Percentiles rank a stretch among this genome's conserved stretches.
These are phyloP conservation scores for Phytophthora idaei DNA, from an alignment of 352 stramenopile species.

Conservation along the genomic window DNA sequence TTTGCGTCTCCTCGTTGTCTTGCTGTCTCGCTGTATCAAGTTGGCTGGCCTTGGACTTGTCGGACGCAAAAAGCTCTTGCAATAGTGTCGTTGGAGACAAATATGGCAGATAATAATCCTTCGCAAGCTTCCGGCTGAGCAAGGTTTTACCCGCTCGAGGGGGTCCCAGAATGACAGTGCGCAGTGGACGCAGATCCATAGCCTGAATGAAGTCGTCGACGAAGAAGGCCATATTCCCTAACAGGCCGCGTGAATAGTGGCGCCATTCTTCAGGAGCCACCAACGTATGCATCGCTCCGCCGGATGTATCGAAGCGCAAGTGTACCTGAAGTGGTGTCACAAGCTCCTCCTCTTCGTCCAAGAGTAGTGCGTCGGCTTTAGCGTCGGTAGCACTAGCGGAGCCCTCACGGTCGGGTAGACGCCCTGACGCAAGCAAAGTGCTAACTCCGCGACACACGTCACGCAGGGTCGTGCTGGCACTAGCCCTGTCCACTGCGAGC, in stretches of 20 bases:
- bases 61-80: slow-evolving; percentile 43
- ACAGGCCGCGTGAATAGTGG: slow-evolving; percentile 60
- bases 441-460: slow-evolving; percentile 71
- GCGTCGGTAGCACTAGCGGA: slow-evolving; percentile 30
- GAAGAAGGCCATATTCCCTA: slow-evolving; percentile 69
- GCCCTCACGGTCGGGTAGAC: slow-evolving; percentile 41
- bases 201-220: slow-evolving; percentile 73
- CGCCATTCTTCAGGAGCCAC: slow-evolving; percentile 72
- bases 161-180: slow-evolving; percentile 69
- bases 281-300: slow-evolving; percentile 54
- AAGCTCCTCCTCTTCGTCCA: slow-evolving; percentile 64
- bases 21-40: slow-evolving; percentile 14
- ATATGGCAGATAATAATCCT: slow-evolving; percentile 76
- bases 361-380: slow-evolving; percentile 60
- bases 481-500: slow-evolving; percentile 66
- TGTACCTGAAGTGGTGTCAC: slow-evolving; percentile 73
- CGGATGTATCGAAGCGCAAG: slow-evolving; percentile 68
- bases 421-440: slow-evolving; percentile 58
- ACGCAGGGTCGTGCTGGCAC: slow-evolving; percentile 55
- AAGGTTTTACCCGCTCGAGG: slow-evolving; percentile 73
- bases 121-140: slow-evolving; percentile 57
- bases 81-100: slow-evolving; percentile 57
- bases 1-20: slow-evolving; percentile 19
- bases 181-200: slow-evolving; percentile 81
- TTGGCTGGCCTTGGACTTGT: slow-evolving; percentile 15